phyloP scores from a whole-genome alignment of 2,329 filamentous ascomycete species.

The Cordyceps fumosorosea region DNA sequence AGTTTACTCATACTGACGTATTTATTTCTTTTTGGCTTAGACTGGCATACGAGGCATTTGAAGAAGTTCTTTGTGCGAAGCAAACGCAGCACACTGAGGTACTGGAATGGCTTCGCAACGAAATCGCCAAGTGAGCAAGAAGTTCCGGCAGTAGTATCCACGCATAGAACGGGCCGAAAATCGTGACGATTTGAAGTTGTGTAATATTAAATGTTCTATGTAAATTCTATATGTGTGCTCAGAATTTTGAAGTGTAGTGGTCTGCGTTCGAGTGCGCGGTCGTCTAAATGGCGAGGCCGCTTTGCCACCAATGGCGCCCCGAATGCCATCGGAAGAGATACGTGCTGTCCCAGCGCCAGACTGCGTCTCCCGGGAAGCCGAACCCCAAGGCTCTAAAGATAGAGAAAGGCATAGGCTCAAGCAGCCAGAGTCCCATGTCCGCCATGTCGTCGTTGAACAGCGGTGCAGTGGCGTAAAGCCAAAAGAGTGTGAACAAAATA shows the following conservation, averaged over 20 bases:
- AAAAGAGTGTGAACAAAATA: slow-evolving; percentile 52
- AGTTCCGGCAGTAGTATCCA: background rate
- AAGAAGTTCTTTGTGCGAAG: slow-evolving; percentile 58
- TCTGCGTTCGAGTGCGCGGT: background rate
- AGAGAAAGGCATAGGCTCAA: slow-evolving; percentile 76
- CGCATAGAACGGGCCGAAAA: too few relatives aligned
- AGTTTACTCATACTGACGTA: background rate
- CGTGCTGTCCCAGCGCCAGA: slow-evolving; percentile 59
- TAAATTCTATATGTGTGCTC: background rate
- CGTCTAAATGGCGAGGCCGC: slow-evolving; percentile 26
- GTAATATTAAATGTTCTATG: background rate
- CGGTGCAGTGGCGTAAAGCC: slow-evolving; percentile 61
- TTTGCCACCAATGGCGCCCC: slow-evolving; percentile 57
- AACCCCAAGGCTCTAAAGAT: slow-evolving; percentile 59
- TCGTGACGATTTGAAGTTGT: background rate
- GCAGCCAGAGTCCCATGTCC: slow-evolving; percentile 67
- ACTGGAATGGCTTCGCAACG: slow-evolving; percentile 59
- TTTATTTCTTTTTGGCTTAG: slow-evolving; percentile 29
- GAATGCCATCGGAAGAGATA: slow-evolving; percentile 49
- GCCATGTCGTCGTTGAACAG: slow-evolving; percentile 72
- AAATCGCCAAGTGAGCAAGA: slow-evolving; percentile 32
- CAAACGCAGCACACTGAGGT: slow-evolving; percentile 63
- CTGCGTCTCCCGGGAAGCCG: slow-evolving; percentile 52
- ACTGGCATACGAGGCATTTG: slow-evolving; percentile 65
- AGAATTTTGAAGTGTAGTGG: background rate